A percentile compares a stretch with the other conserved stretches of the same genome.
These are phyloP conservation scores for Irpex sp. DNA, from an alignment of 1,284 basidiomycete species.

Conservation along the genomic window DNA sequence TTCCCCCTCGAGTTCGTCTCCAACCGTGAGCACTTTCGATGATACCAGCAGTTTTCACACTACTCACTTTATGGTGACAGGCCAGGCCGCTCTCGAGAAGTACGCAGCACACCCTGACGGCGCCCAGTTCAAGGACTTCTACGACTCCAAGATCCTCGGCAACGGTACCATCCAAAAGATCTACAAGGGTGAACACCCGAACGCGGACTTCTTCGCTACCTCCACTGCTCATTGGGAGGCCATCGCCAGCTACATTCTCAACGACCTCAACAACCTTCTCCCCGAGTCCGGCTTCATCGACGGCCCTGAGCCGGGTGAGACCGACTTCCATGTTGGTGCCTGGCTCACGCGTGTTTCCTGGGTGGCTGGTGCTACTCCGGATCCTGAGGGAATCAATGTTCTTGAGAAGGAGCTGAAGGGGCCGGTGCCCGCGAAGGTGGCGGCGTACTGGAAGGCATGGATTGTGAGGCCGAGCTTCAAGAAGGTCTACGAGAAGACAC, in stretches of 20 bases:
- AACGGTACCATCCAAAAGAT: slow-evolving; percentile 47
- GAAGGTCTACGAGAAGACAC: slow-evolving; percentile 44
- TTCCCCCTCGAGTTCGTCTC: slow-evolving; percentile 38
- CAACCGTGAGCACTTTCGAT: slow-evolving; percentile 37
- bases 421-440: slow-evolving; percentile 37
- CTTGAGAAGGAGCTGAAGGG: slow-evolving; percentile 39
- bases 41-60: not conserved
- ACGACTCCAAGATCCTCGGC: slow-evolving; percentile 43
- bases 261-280: slow-evolving; percentile 38
- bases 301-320: slow-evolving; percentile 45
- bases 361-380: slow-evolving; percentile 31
- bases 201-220: slow-evolving; percentile 36
- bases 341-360: slow-evolving; percentile 47
- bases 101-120: slow-evolving; percentile 40
- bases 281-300: slow-evolving; percentile 45
- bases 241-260: slow-evolving; percentile 30
- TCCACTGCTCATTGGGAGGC: slow-evolving; percentile 39
- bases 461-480: slow-evolving; percentile 53
- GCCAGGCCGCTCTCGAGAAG: slow-evolving; percentile 41
- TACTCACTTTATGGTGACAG: slow-evolving; percentile 15
- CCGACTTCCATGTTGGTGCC: slow-evolving; percentile 50
- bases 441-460: slow-evolving; percentile 47
- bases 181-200: slow-evolving; percentile 38
- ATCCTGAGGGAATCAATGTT: slow-evolving; percentile 33
- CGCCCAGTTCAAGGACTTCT: slow-evolving; percentile 46